phyloP scores from a whole-genome alignment of 108 stramenopile genomes.

The Tribonema minus region DNA sequence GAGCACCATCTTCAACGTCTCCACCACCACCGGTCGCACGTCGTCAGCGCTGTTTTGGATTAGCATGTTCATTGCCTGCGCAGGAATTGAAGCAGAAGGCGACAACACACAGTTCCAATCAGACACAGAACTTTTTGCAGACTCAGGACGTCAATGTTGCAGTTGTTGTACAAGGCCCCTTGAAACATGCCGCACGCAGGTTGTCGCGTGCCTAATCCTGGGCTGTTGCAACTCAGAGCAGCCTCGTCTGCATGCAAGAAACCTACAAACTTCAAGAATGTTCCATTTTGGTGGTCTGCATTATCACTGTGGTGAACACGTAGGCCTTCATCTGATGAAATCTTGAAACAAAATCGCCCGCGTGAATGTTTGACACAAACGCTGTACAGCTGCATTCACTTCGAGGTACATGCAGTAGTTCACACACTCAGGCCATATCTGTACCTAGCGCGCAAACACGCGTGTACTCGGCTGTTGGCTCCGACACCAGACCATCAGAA shows the following conservation, averaged over 20 bases:
- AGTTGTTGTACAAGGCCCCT: not conserved
- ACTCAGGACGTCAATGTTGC: not conserved
- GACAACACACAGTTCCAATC: not conserved
- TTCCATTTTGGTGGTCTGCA: no score
- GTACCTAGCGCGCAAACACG: no score
- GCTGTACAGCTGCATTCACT: no score
- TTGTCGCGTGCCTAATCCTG: not conserved
- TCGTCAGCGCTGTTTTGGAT: constrained; percentile 73
- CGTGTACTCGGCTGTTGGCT: no score
- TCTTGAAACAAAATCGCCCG: no score
- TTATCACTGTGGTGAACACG: no score
- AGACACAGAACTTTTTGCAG: not conserved
- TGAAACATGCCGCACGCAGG: not conserved
- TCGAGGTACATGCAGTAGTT: no score
- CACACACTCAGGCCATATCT: no score
- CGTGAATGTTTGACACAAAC: no score
- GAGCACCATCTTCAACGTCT: constrained; percentile 58
- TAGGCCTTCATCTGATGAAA: no score
- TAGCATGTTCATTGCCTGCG: constrained; percentile 54
- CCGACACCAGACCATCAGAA: no score
- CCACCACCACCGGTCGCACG: constrained; percentile 63
- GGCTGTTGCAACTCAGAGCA: not conserved
- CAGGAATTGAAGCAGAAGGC: not conserved
- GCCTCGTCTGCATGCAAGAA: not conserved
- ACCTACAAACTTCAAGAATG: not conserved